Conservation (phyloP, 306 rosid genomes). For the Sesbania bispinosa region DNA sequence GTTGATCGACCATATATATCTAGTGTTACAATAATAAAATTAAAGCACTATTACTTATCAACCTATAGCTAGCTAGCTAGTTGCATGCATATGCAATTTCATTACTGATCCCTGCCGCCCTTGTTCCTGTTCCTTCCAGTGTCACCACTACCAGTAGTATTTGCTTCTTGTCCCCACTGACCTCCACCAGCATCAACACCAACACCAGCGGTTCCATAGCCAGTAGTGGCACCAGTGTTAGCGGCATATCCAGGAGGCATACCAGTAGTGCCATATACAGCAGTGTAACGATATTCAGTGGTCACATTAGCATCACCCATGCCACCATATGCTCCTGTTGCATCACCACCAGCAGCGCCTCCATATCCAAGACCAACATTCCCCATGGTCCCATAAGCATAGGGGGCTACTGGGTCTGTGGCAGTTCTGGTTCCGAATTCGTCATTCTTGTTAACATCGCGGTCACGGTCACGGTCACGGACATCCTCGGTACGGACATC, state of each 20-base stretch:
- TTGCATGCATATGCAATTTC: too few relatives aligned
- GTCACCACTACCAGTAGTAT: neutral
- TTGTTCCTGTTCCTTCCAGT: neutral
- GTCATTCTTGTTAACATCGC: neutral
- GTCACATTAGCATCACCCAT: neutral
- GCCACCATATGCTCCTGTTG: neutral
- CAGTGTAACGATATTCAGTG: neutral
- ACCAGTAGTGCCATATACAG: neutral
- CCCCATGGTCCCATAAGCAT: neutral
- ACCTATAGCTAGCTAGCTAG: too few relatives aligned
- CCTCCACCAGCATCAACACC: neutral
- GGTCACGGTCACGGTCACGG: neutral
- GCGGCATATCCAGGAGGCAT: neutral
- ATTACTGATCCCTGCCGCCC: neutral
- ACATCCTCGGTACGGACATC: too few relatives aligned
- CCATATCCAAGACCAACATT: neutral
- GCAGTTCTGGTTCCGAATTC: neutral
- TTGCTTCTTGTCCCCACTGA: neutral
- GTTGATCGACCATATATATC: too few relatives aligned
- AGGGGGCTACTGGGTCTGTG: neutral
- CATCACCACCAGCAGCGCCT: neutral
- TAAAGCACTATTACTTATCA: too few relatives aligned
- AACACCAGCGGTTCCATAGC: neutral
- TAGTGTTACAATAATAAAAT: too few relatives aligned
- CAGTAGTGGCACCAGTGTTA: neutral